A percentile compares a stretch with the other conserved stretches of the same genome.
These are phyloP conservation scores for Desmodesmus armatus DNA, from an alignment of 139 green algal species.

Conservation along the genomic window DNA sequence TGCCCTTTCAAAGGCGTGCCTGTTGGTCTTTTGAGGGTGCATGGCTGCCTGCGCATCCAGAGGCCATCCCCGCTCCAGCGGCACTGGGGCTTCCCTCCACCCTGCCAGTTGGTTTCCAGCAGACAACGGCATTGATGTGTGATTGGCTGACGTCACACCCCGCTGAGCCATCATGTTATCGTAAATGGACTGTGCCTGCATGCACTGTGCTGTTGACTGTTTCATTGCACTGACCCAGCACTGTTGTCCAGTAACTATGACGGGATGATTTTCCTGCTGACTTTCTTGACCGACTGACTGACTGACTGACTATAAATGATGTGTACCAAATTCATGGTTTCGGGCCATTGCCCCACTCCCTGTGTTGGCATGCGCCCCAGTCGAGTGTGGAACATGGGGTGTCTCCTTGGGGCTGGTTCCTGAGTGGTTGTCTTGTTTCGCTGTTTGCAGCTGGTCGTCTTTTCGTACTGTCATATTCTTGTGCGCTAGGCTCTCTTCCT, in stretches of 20 bases:
- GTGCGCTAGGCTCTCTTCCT: not conserved
- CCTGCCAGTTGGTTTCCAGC: no score
- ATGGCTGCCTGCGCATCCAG: no score
- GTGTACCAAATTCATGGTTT: slow-evolving; percentile 38
- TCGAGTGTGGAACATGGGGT: slow-evolving; percentile 43
- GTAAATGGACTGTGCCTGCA: slow-evolving; percentile 33
- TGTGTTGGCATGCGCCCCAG: slow-evolving; percentile 23
- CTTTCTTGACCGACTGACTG: slow-evolving; percentile 17
- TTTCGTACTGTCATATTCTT: slow-evolving; percentile 24
- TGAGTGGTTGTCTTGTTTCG: slow-evolving; percentile 16
- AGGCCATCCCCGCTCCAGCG: no score
- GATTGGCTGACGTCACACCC: slow-evolving; percentile 36
- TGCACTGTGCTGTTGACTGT: slow-evolving; percentile 42
- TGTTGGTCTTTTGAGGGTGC: no score
- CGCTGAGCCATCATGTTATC: not conserved
- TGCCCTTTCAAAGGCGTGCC: no score
- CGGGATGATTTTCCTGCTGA: no score
- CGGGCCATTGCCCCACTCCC: not conserved
- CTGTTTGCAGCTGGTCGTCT: slow-evolving; percentile 23
- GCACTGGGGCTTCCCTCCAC: no score
- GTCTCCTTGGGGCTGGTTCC: slow-evolving; percentile 4
- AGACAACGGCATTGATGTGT: slow-evolving; percentile 31
- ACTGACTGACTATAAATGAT: slow-evolving; percentile 26
- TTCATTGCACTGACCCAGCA: slow-evolving; percentile 42
- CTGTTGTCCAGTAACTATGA: slow-evolving; percentile 42